Base-by-base conservation (phyloP, 2,329 filamentous ascomycete genomes). In the Verticillium nonalfalfae region DNA sequence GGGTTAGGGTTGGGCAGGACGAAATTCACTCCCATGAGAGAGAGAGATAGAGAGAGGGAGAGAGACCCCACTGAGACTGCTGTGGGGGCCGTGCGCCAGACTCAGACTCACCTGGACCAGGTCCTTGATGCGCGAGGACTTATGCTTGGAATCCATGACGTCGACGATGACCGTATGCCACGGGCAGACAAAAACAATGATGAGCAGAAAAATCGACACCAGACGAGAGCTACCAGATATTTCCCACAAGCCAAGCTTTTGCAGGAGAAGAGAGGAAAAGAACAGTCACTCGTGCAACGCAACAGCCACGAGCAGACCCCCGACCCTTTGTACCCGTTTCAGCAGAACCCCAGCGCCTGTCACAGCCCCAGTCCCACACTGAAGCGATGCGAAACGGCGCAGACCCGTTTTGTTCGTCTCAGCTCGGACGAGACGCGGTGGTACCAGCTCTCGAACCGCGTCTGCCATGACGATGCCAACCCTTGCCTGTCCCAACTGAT, bases 121-220 rank as follows among this genome's bases (percentile, higher is more conserved):
- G 54, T 65, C 62, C 54, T 61, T 50, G 18, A 65, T 64, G 45
- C 64, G 64, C 45, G 64, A 65, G 45, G 64, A 58, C 40, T 61
- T 60, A 5, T 61, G 61, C 39, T 65, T 63, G n/a, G 59, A 52
- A 10, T 65, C 64, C 63, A 64, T 65, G 58, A 38, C 31, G 33
- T 54, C 26, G 40, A 40, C 31, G 55, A n/a, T 34, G 10, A 15
- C 21, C 40, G 35, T 26, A 26, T 26, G 26, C 26, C 26, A 31
- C 10, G 18, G 18, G 40, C 40, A 50, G 40, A 50, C n/a, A 9
- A 18, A 50, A 26, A 21, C 15, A 11, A 10, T 13, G 7, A 26
- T 50, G 40, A 58, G 35, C 38, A 34, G 11, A 33, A 31, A 39
- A 58, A 58, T 26, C 26, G 26, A 13, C 14, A 33, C 39, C 26